These are phyloP conservation scores for Podospora appendiculata DNA, from an alignment of 495 filamentous ascomycete genomes.

Conservation along the genomic window DNA sequence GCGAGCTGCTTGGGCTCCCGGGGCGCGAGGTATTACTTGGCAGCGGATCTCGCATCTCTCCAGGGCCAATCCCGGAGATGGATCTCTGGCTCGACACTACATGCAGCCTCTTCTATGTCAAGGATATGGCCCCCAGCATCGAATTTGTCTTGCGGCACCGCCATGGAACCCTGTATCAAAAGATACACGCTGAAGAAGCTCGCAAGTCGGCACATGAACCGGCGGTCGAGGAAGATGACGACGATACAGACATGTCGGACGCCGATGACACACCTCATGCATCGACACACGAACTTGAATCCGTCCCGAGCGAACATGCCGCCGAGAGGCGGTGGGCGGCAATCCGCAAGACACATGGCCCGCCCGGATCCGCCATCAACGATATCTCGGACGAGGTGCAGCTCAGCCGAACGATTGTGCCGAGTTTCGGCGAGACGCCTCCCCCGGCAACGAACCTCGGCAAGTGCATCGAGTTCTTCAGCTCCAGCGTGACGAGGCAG, in stretches of 20 bases:
- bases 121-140: constrained; percentile 8
- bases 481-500: neutral
- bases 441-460: neutral
- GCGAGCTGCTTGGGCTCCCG: constrained; percentile 27
- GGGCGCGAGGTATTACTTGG: constrained; percentile 8
- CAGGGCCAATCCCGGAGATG: neutral
- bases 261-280: too few species aligned
- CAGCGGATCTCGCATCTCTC: neutral
- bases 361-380: neutral
- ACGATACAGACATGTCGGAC: constrained; percentile 16
- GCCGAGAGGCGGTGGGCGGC: neutral
- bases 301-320: too few species aligned
- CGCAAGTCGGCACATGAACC: neutral
- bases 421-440: constrained; percentile 14
- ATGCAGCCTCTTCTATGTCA: constrained; percentile 19
- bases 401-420: constrained; percentile 14
- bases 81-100: constrained; percentile 16
- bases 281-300: too few species aligned
- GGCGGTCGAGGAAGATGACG: constrained; percentile 12
- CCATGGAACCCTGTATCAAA: neutral
- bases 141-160: constrained; percentile 2
- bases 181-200: neutral
- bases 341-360: neutral
- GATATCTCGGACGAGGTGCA: constrained; percentile 10
- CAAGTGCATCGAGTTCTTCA: neutral